Conservation (phyloP, 306 rosid species). For the Crotalaria pallida region DNA sequence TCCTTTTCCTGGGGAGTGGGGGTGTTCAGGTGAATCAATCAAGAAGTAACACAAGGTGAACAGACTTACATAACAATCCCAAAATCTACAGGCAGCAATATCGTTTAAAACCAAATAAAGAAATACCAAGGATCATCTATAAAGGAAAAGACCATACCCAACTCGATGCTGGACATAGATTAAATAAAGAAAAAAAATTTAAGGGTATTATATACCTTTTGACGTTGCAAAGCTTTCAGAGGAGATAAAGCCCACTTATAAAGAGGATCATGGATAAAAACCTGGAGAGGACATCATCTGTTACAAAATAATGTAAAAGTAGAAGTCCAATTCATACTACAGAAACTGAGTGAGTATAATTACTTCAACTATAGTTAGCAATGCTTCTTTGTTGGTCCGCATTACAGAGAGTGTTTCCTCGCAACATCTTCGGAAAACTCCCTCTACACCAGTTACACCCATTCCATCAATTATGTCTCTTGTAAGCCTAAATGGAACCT, state of each 20-base stretch:
- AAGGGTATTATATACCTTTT: slow-evolving; percentile 53
- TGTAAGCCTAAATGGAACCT: slow-evolving; percentile 94
- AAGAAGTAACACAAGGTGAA: slow-evolving; percentile 5
- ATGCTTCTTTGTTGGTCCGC: slow-evolving; percentile 92
- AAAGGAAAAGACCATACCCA: not conserved
- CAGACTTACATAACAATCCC: not conserved
- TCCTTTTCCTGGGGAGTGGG: slow-evolving; percentile 55
- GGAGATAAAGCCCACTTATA: slow-evolving; percentile 98
- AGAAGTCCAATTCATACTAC: not conserved
- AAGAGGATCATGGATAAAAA: slow-evolving; percentile 93
- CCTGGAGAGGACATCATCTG: slow-evolving; percentile 45
- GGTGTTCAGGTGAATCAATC: slow-evolving; percentile 5
- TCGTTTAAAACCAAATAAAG: not conserved
- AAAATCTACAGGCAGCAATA: not conserved
- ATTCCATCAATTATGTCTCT: slow-evolving; percentile 91
- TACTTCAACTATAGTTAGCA: slow-evolving; percentile 87
- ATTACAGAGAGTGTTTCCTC: slow-evolving; percentile 94
- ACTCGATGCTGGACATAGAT: too few relatives aligned
- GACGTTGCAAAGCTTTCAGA: slow-evolving; percentile 94
- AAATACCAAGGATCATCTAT: not conserved
- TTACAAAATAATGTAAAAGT: slow-evolving; percentile 12
- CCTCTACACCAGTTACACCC: slow-evolving; percentile 94
- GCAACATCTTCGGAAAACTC: slow-evolving; percentile 94
- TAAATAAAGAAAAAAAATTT: not conserved
- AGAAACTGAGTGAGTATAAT: slow-evolving; percentile 12